Evolutionary conservation across 805 yeast genomes (phyloP).

Genomic region (Yamadazyma nakazawae): DNA sequence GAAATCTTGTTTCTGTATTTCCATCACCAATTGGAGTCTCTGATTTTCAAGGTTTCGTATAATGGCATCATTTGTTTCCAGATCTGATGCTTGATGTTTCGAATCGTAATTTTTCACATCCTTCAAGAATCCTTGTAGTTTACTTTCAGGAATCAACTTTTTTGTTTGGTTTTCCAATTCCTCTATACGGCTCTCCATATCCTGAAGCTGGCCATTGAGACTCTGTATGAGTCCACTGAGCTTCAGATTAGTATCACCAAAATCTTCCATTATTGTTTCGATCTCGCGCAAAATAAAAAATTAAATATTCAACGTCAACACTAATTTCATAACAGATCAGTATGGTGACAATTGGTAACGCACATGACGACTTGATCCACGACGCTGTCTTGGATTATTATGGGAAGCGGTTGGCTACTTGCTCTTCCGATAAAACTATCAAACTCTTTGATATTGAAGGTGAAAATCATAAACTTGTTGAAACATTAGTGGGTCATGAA

Average conservation of each 20-base stretch:
- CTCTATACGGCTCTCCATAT: constrained; percentile 14
- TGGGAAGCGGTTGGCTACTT: constrained; percentile 92
- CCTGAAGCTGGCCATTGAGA: constrained; percentile 9
- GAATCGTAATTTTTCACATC: not conserved
- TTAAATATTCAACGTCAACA: not conserved
- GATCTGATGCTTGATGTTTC: not conserved
- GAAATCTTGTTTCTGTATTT: constrained; percentile 38
- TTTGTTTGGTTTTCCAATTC: constrained; percentile 18
- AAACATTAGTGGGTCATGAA: constrained; percentile 88
- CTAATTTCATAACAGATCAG: constrained; percentile 4
- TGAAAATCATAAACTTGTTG: constrained; percentile 74
- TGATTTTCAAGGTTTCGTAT: constrained; percentile 22
- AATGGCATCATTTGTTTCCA: not conserved
- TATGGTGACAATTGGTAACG: constrained; percentile 83
- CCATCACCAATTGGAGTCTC: constrained; percentile 31
- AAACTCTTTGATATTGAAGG: constrained; percentile 85
- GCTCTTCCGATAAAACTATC: constrained; percentile 94
- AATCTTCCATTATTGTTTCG: constrained; percentile 11
- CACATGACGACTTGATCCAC: constrained; percentile 90
- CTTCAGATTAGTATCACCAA: constrained; percentile 12
- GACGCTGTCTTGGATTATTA: constrained; percentile 97
- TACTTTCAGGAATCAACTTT: constrained; percentile 17
- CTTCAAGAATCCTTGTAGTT: constrained; percentile 7
- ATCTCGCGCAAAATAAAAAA: not conserved
- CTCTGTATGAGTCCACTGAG: constrained; percentile 6